Base-by-base conservation (phyloP, 1,139 yeast genomes). In the Waltiozyma sp. region DNA sequence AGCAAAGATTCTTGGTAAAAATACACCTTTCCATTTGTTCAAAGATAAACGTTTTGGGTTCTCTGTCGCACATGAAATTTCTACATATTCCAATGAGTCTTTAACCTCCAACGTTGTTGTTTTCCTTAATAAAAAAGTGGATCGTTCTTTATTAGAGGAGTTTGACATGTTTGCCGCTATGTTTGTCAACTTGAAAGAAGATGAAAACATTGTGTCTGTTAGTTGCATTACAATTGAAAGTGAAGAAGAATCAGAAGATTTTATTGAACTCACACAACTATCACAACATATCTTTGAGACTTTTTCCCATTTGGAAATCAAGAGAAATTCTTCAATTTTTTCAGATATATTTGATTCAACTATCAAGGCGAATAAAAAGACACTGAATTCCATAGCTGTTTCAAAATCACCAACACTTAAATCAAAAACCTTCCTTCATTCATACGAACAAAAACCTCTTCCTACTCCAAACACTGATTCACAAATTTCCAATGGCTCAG, bases 11-110 rank as follows among this genome's bases (percentile, higher is more conserved):
- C 65, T 88, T 45, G 77, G 80, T 57, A 89, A 89, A 55, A 72
- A 80, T 3, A 84, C 87, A 43, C 89, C 96, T 3, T 87, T 89
- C 61, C 96, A 89, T 64, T 64, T 89, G 31, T 89, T 89, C 66
- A 77, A 73, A 52, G 62, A 65, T 39, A 52, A 49, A 9, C 51
- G 56, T 10, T 64, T 67, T 40, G 69, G 68, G n/a, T 88, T 77
- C 59, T 79, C 84, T 15, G 80, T 95, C 0, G 96, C 95, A 1
- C 96, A 89, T 56, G 93, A 82, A 51, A 54, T 68, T 4, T 60
- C 67, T 2, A 70, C 75, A 2, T 88, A 87, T 54, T 60, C 61
- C 13, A 62, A 62, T 9, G 97, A 89, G 57, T 65, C 62, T 3
- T 64, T 73, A 31, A 75, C 71, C 50, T 73, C 89, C 0, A 80